phyloP scores from a whole-genome alignment of 1,139 yeast species.

The Geotrichum reessii region DNA sequence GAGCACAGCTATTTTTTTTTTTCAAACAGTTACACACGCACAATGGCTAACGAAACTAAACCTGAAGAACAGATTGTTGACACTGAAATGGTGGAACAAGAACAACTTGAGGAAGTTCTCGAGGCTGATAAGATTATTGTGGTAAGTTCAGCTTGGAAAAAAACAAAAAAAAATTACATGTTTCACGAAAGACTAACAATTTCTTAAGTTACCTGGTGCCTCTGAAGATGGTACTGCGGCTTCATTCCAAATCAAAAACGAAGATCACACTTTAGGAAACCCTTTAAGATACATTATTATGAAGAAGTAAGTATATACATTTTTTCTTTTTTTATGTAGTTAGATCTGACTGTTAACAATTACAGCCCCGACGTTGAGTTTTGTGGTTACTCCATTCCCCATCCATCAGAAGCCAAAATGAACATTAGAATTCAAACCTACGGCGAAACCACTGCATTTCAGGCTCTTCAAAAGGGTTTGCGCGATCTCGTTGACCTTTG shows the following conservation, averaged over 20 bases:
- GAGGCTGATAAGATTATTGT: conserved; percentile 31
- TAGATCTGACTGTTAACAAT: not conserved
- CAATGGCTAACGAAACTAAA: not conserved
- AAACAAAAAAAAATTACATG: not conserved
- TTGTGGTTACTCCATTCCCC: conserved; percentile 98
- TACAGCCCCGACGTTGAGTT: conserved; percentile 83
- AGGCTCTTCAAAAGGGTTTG: conserved; percentile 88
- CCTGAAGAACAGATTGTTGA: conserved; percentile 2
- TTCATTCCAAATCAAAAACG: conserved; percentile 85
- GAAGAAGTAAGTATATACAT: conserved; percentile 53
- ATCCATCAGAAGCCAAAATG: conserved; percentile 88
- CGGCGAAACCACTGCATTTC: conserved; percentile 77
- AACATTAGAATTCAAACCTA: conserved; percentile 92
- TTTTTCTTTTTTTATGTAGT: not conserved
- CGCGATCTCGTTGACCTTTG: conserved; percentile 81
- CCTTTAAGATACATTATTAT: conserved; percentile 88
- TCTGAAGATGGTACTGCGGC: conserved; percentile 94
- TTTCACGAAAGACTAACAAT: not conserved
- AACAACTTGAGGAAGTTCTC: conserved; percentile 9
- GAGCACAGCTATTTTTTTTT: conserved; percentile 29
- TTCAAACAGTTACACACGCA: not conserved
- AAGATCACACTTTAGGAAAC: conserved; percentile 94
- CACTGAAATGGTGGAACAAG: conserved; percentile 10
- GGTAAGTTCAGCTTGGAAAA: conserved; percentile 22
- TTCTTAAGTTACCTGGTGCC: conserved; percentile 66